These are phyloP conservation scores for Sechiopsis laciniata DNA, from an alignment of 306 rosid species.

Conservation along the genomic window DNA sequence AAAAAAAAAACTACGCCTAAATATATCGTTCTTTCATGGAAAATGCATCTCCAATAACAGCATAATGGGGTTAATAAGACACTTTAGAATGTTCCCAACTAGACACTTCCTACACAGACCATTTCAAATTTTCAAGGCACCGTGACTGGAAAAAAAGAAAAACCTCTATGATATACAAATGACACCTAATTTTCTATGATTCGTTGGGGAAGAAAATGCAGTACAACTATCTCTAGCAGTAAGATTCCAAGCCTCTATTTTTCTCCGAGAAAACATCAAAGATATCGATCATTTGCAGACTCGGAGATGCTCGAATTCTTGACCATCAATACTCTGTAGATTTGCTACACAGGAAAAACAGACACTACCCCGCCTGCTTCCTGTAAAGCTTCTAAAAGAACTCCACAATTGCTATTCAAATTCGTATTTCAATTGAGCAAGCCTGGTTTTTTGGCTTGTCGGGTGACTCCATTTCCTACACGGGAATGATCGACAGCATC, in stretches of 20 bases:
- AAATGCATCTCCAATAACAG: slow-evolving; percentile 10
- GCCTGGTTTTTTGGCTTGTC: slow-evolving; percentile 31
- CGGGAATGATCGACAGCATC: slow-evolving; percentile 23
- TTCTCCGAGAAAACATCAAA: neutral
- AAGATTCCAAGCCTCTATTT: slow-evolving; percentile 13
- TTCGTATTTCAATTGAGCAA: slow-evolving; percentile 32
- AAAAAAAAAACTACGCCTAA: neutral
- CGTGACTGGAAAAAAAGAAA: neutral
- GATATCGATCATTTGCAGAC: neutral
- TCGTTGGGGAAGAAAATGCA: slow-evolving; percentile 1
- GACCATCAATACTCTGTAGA: neutral
- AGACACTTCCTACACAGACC: slow-evolving; percentile 12
- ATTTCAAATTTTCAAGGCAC: slow-evolving; percentile 12
- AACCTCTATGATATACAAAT: slow-evolving; percentile 12
- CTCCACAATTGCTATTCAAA: slow-evolving; percentile 3
- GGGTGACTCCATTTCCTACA: slow-evolving; percentile 65
- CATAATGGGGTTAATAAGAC: neutral
- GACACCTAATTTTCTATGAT: slow-evolving; percentile 20
- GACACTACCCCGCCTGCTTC: neutral
- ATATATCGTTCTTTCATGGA: neutral
- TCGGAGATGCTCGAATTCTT: neutral
- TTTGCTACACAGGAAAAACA: neutral
- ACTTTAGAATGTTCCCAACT: slow-evolving; percentile 6
- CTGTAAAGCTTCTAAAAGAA: neutral
- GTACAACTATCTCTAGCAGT: slow-evolving; percentile 18